Evolutionary conservation across 2,329 filamentous ascomycete genomes (phyloP).

Genomic region (Cordyceps fumosorosea): DNA sequence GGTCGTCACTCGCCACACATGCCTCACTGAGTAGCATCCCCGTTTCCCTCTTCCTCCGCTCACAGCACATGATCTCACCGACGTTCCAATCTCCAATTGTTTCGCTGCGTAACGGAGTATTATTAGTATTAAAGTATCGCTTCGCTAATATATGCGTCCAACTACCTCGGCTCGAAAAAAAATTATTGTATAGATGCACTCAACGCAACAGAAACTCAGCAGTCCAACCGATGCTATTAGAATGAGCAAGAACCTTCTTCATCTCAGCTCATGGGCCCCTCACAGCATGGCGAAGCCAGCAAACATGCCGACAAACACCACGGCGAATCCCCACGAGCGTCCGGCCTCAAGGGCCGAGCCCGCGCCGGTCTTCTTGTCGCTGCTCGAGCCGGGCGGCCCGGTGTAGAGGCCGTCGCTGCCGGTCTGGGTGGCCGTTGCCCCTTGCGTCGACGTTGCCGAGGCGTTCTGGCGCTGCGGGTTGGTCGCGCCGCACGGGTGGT

Average conservation of each 20-base stretch:
- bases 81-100: background rate
- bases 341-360: constrained; percentile 27
- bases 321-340: constrained; percentile 30
- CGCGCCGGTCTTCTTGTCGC: constrained; percentile 21
- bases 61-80: background rate
- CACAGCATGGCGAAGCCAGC: constrained; percentile 36
- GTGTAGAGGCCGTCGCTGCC: constrained; percentile 33
- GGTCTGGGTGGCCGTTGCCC: constrained; percentile 25
- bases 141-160: background rate
- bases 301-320: constrained; percentile 33
- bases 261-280: constrained; percentile 4
- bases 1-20: background rate
- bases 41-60: background rate
- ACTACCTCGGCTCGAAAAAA: background rate
- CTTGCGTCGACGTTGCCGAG: constrained; percentile 39
- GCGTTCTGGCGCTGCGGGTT: constrained; percentile 55
- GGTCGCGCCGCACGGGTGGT: constrained; percentile 68
- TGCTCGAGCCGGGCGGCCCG: constrained; percentile 20
- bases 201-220: background rate
- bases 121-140: constrained; percentile 10
- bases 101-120: background rate
- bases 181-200: background rate
- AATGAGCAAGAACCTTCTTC: background rate
- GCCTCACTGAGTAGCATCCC: background rate
- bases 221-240: too few relatives aligned